Conservation (phyloP, 768 basidiomycete species). For the Guyanaporus albipodus region DNA sequence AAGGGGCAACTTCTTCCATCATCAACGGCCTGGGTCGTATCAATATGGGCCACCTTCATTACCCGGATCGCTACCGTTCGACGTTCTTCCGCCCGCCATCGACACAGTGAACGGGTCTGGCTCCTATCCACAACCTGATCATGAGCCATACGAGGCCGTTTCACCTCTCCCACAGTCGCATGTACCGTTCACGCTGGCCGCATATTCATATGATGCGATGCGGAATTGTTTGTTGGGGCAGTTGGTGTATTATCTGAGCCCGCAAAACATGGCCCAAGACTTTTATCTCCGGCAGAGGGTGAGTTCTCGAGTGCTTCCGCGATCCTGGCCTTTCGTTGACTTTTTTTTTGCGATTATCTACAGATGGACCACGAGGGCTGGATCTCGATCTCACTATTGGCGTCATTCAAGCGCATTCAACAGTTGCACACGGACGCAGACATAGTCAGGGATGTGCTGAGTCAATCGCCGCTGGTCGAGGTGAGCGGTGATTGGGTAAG, state of each 20-base stretch:
- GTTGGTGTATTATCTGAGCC: slow-evolving; percentile 88
- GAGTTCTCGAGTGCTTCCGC: too few species aligned
- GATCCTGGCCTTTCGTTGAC: slow-evolving; percentile 2
- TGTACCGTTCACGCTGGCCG: slow-evolving; percentile 43
- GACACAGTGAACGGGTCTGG: slow-evolving; percentile 28
- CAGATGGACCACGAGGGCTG: slow-evolving; percentile 92
- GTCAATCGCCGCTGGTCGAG: slow-evolving; percentile 64
- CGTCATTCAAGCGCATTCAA: slow-evolving; percentile 83
- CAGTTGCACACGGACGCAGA: slow-evolving; percentile 55
- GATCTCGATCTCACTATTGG: slow-evolving; percentile 76
- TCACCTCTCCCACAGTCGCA: slow-evolving; percentile 19
- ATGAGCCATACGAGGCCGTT: slow-evolving; percentile 26
- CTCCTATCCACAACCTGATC: slow-evolving; percentile 31
- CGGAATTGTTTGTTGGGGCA: slow-evolving; percentile 72
- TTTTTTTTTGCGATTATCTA: not conserved
- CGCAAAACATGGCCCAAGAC: slow-evolving; percentile 88
- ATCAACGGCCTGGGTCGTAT: slow-evolving; percentile 32
- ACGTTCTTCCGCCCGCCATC: slow-evolving; percentile 24
- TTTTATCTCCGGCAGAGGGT: slow-evolving; percentile 77
- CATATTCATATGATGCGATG: slow-evolving; percentile 62
- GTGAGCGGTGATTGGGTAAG: slow-evolving; percentile 67
- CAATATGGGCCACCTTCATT: slow-evolving; percentile 24
- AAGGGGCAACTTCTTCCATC: slow-evolving; percentile 33
- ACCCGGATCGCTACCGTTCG: slow-evolving; percentile 22
- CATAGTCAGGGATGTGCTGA: slow-evolving; percentile 68